Conservation (phyloP, 1,139 yeast genomes). For the Candida frijolesensis region DNA sequence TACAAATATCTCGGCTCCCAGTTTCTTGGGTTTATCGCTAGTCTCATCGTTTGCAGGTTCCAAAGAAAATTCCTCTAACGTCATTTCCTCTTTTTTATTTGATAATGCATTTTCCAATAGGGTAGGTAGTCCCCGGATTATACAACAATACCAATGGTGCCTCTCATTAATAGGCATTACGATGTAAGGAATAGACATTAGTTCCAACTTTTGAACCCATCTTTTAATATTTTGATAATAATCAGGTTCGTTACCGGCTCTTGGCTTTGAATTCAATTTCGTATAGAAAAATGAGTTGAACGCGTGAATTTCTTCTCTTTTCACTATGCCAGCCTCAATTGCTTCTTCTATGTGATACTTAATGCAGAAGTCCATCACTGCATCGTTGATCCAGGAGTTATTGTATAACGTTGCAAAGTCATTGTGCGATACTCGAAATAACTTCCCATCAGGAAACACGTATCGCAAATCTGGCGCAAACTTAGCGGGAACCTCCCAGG, state of each 20-base stretch:
- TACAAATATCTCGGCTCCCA: constrained; percentile 58
- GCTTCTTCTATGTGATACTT: constrained; percentile 55
- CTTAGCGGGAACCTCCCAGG: constrained; percentile 23
- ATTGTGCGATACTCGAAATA: constrained; percentile 53
- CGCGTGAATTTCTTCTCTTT: constrained; percentile 48
- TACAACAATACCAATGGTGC: constrained; percentile 87
- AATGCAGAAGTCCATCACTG: constrained; percentile 70
- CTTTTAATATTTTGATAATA: constrained; percentile 68
- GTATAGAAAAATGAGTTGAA: constrained; percentile 87
- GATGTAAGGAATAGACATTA: constrained; percentile 61
- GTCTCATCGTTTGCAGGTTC: neutral
- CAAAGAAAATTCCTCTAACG: neutral
- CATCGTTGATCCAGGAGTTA: constrained; percentile 77
- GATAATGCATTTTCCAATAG: constrained; percentile 22
- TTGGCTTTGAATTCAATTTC: constrained; percentile 46
- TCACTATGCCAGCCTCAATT: constrained; percentile 21
- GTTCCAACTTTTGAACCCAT: constrained; percentile 77
- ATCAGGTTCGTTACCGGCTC: constrained; percentile 21
- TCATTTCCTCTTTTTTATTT: neutral
- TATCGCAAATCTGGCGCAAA: constrained; percentile 58
- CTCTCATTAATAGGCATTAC: constrained; percentile 82
- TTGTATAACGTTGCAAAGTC: constrained; percentile 72
- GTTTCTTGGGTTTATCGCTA: constrained; percentile 4
- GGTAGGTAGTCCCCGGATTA: constrained; percentile 53
- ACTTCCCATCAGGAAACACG: constrained; percentile 48